Evolutionary conservation across 2,329 filamentous ascomycete genomes (phyloP).

Genomic region (Colletotrichum phormii): DNA sequence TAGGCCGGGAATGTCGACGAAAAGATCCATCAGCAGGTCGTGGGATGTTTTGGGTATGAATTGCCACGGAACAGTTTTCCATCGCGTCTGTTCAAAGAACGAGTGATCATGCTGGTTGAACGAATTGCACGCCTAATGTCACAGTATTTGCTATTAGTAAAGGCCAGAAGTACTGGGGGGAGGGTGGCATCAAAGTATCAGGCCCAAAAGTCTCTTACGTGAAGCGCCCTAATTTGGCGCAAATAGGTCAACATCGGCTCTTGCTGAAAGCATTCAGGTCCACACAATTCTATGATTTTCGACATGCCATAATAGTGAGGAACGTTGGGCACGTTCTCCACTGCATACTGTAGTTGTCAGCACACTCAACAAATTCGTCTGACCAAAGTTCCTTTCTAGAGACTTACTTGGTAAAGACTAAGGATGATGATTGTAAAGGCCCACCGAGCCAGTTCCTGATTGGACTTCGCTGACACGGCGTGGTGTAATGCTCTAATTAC

Average conservation of each 20-base stretch:
- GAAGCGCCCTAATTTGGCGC: slow-evolving; percentile 11
- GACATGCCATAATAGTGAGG: slow-evolving; percentile 18
- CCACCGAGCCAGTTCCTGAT: neutral
- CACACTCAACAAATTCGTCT: neutral
- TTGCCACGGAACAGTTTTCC: slow-evolving; percentile 19
- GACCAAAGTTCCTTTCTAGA: neutral
- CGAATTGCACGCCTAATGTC: slow-evolving; percentile 14
- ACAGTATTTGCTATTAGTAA: neutral
- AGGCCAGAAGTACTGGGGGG: too few species aligned
- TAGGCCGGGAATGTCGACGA: slow-evolving; percentile 9
- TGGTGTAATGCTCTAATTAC: slow-evolving; percentile 4
- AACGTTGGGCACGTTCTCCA: slow-evolving; percentile 4
- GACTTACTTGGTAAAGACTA: slow-evolving; percentile 22
- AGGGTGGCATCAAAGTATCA: neutral
- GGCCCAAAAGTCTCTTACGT: neutral
- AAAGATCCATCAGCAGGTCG: slow-evolving; percentile 14
- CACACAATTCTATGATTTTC: slow-evolving; percentile 11
- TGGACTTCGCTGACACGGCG: slow-evolving; percentile 8
- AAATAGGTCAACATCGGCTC: slow-evolving; percentile 25
- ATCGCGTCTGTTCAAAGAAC: slow-evolving; percentile 11
- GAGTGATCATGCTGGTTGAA: slow-evolving; percentile 3
- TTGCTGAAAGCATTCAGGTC: slow-evolving; percentile 20
- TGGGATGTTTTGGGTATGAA: neutral
- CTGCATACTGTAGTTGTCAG: neutral
- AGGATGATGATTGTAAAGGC: slow-evolving; percentile 21